Conservation (phyloP, 345 rosid genomes). For the Streptanthus diversifolius region DNA sequence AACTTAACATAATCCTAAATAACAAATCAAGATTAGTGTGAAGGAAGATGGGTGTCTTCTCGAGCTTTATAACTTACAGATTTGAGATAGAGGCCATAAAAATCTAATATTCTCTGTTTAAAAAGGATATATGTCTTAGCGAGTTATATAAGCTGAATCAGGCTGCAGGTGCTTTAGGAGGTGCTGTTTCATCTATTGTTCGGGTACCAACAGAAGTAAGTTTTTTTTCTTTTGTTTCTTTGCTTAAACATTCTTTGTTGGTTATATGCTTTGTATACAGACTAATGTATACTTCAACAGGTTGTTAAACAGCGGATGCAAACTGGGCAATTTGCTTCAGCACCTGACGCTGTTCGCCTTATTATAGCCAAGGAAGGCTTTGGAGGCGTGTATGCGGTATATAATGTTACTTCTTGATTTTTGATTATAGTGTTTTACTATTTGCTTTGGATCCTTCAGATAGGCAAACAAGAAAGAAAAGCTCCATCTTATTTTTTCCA, state of each 20-base stretch:
- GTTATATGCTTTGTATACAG: not conserved
- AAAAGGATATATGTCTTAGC: slow-evolving; percentile 19
- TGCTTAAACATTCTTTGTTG: not conserved
- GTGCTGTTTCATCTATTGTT: slow-evolving; percentile 70
- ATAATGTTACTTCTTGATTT: slow-evolving; percentile 25
- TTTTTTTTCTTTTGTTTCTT: not conserved
- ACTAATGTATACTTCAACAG: slow-evolving; percentile 34
- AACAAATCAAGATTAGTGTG: not conserved
- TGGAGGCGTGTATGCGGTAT: slow-evolving; percentile 71
- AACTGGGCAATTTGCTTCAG: slow-evolving; percentile 67
- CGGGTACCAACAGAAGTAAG: slow-evolving; percentile 77
- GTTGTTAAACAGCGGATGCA: slow-evolving; percentile 79
- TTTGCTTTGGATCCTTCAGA: not conserved
- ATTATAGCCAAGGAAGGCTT: slow-evolving; percentile 58
- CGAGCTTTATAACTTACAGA: slow-evolving; percentile 5
- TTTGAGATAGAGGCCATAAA: slow-evolving; percentile 2
- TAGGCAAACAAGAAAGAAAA: not conserved
- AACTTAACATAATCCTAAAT: not conserved
- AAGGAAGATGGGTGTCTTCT: slow-evolving; percentile 6
- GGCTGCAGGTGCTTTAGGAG: slow-evolving; percentile 82
- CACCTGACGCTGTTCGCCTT: slow-evolving; percentile 60
- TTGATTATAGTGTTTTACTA: slow-evolving; percentile 1
- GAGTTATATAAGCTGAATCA: slow-evolving; percentile 46
- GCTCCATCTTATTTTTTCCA: not conserved
- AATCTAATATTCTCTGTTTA: not conserved